Evolutionary conservation across 352 stramenopile species (phyloP).

Genomic region (Globisporangium yorkense): DNA sequence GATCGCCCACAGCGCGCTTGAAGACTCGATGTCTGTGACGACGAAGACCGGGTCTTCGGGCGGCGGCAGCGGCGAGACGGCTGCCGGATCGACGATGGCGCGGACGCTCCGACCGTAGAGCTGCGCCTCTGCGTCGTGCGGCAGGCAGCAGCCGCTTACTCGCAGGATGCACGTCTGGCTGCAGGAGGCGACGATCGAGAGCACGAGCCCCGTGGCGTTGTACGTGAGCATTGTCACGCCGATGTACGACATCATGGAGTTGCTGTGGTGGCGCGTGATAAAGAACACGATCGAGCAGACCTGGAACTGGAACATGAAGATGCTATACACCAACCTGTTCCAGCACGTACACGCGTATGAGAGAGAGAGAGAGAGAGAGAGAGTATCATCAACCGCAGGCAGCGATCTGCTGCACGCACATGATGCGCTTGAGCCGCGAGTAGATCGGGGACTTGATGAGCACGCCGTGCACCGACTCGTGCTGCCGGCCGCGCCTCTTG

Average conservation of each 20-base stretch:
- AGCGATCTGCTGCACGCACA: conserved; percentile 9
- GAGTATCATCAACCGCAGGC: not conserved
- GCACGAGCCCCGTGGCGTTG: conserved; percentile 25
- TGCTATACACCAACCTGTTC: conserved; percentile 32
- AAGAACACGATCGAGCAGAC: conserved; percentile 41
- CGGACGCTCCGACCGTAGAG: conserved; percentile 18
- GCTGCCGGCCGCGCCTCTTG: conserved; percentile 38
- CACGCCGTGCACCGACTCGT: conserved; percentile 42
- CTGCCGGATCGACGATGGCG: conserved; percentile 4
- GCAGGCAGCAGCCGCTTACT: conserved; percentile 35
- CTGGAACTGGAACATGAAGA: conserved; percentile 51
- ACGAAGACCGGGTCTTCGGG: conserved; percentile 57
- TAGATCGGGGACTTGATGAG: conserved; percentile 59
- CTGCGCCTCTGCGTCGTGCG: conserved; percentile 35
- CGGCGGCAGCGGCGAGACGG: conserved; percentile 27
- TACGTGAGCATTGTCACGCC: conserved; percentile 34
- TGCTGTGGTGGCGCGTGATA: conserved; percentile 5
- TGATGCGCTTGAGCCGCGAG: conserved; percentile 45
- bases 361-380: not conserved
- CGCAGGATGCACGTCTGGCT: conserved; percentile 41
- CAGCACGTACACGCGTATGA: not conserved
- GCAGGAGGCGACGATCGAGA: conserved; percentile 36
- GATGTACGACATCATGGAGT: conserved; percentile 24
- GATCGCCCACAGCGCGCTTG: conserved; percentile 60
- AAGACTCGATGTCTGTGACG: conserved; percentile 74